phyloP scores from a whole-genome alignment of 2,329 filamentous ascomycete genomes.

The Pseudopithomyces maydicus region DNA sequence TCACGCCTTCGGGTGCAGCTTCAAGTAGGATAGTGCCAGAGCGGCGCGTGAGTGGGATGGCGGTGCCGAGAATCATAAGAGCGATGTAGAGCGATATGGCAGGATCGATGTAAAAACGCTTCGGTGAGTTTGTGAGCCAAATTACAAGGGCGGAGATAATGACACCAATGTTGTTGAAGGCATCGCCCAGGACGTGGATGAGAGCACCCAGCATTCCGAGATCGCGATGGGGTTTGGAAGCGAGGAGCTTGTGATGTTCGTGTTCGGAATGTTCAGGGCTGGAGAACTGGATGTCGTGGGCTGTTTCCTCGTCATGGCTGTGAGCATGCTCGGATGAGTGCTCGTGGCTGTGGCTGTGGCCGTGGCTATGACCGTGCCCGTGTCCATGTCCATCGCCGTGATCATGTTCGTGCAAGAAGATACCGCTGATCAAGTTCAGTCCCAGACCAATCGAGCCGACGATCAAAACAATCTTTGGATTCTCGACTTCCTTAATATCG shows the following conservation, averaged over 20 bases:
- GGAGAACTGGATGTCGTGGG: background rate
- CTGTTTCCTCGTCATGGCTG: constrained; percentile 10
- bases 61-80: constrained; percentile 71
- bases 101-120: constrained; percentile 73
- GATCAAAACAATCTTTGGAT: constrained; percentile 70
- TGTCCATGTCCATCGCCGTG: constrained; percentile 48
- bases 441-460: constrained; percentile 70
- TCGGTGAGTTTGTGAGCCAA: constrained; percentile 64
- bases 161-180: constrained; percentile 77
- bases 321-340: constrained; percentile 18
- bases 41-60: constrained; percentile 65
- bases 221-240: constrained; percentile 47
- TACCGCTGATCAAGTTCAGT: constrained; percentile 69
- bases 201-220: constrained; percentile 75
- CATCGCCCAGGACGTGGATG: constrained; percentile 73
- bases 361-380: constrained; percentile 23
- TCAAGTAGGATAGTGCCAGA: constrained; percentile 71
- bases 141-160: constrained; percentile 72
- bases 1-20: constrained; percentile 65
- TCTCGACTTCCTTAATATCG: constrained; percentile 60
- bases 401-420: constrained; percentile 63
- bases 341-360: constrained; percentile 18
- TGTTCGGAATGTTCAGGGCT: constrained; percentile 27
- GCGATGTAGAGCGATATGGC: constrained; percentile 71
- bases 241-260: constrained; percentile 27